phyloP scores from a whole-genome alignment of 495 filamentous ascomycete genomes.

The Talaromyces adpressus region DNA sequence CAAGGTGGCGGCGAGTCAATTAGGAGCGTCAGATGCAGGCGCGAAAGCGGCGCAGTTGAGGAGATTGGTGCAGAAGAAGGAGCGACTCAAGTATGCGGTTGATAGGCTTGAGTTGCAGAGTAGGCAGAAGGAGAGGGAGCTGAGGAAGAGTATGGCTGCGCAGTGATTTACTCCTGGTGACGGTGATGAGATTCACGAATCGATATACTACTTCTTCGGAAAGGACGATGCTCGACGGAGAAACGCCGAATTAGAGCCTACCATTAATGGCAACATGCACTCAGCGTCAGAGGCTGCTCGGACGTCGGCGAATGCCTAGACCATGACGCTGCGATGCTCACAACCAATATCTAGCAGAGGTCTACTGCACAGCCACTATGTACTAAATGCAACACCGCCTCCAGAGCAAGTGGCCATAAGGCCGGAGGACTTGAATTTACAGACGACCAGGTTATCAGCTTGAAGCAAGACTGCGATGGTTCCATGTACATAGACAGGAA shows the following conservation, averaged over 20 bases:
- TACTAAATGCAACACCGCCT: no score
- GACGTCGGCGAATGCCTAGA: neutral
- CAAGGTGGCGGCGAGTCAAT: slow-evolving; percentile 15
- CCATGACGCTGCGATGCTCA: neutral
- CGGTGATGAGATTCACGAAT: slow-evolving; percentile 3
- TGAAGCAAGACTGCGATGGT: no score
- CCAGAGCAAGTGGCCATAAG: no score
- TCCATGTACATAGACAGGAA: no score
- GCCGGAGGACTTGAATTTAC: no score
- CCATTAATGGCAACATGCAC: neutral
- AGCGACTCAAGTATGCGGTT: slow-evolving; percentile 69
- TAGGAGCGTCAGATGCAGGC: slow-evolving; percentile 21
- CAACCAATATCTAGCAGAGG: no score
- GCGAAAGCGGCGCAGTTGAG: slow-evolving; percentile 54
- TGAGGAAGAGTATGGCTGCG: slow-evolving; percentile 73
- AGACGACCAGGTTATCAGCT: no score
- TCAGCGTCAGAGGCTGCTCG: neutral
- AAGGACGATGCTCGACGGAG: neutral
- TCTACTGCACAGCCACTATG: no score
- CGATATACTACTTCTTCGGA: neutral
- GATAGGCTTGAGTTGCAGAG: slow-evolving; percentile 64
- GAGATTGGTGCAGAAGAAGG: slow-evolving; percentile 66
- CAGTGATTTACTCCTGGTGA: slow-evolving; percentile 21
- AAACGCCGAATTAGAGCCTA: neutral
- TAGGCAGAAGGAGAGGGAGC: slow-evolving; percentile 60